phyloP scores from a whole-genome alignment of 305 asterid species.

The Petunia hybrid region DNA sequence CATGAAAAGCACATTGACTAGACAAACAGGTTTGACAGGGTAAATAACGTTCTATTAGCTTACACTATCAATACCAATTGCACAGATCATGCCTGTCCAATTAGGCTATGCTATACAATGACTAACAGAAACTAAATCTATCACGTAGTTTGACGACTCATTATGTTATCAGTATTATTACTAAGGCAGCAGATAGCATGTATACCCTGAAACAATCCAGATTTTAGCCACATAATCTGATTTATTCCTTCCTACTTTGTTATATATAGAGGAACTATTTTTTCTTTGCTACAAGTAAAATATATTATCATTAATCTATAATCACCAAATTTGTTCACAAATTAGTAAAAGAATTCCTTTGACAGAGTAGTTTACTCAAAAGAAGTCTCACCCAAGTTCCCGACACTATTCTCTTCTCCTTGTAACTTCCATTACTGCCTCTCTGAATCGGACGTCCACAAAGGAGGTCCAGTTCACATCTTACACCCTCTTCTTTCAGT shows the following conservation, averaged over 20 bases:
- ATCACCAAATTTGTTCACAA: background rate
- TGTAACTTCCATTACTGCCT: background rate
- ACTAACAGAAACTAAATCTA: background rate
- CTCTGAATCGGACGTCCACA: background rate
- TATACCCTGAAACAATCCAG: background rate
- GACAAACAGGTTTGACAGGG: background rate
- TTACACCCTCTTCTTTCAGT: conserved; percentile 24
- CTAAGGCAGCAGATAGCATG: background rate
- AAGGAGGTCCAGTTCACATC: conserved; percentile 12
- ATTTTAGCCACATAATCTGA: conserved; percentile 12
- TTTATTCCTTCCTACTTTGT: background rate
- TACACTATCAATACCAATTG: background rate
- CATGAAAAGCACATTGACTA: background rate
- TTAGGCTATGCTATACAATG: background rate
- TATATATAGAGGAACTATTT: conserved; percentile 1
- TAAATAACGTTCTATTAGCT: background rate
- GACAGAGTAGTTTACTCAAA: background rate
- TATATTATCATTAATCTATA: background rate
- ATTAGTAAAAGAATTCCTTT: background rate
- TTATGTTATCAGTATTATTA: background rate
- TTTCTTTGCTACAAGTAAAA: background rate
- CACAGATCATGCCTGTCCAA: background rate
- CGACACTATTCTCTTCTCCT: background rate
- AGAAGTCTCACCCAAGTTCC: background rate
- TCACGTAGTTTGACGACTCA: background rate